Base-by-base conservation (phyloP, 352 stramenopile species). In the Pseudoperonospora humuli region DNA sequence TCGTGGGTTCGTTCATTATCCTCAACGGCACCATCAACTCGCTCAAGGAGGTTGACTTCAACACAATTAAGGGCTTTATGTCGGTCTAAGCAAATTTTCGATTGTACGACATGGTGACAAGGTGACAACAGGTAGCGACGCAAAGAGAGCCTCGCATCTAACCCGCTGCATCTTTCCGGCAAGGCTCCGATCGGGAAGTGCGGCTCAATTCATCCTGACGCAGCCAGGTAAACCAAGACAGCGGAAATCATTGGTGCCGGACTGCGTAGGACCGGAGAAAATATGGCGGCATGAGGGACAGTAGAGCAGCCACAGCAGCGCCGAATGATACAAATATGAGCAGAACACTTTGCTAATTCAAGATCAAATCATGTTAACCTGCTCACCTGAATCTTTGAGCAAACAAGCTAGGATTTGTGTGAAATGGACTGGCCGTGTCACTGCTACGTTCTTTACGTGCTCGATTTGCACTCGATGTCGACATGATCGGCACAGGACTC, bases 11-110 rank as follows among this genome's bases (percentile, higher is more conserved):
- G 40, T 96, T 96, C 49, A 92, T 95, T 52, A 96, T 96, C 51
- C 78, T 96, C 54, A 96, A 96, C 67, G 83, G 85, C 45, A 94
- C 85, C 24, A 96, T 96, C 61, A 93, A 95, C 63, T 88, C 80
- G 35, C 67, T 93, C 44, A 87, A 89, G 60, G 80, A 86, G 38
- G 54, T 92, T 25, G 69, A 89, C 54, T 36, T 86, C 13, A 51
- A 67, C 19, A 75, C 61, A 32, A 49, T 86, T 25, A 69, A 62
- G 43, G 57, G 60, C 7, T 52, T 77, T 39, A 60, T 87, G 43
- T 58, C 51, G 32, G 25, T 41, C 17, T 66, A 66, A 39, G 36
- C 11, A 8, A 56, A 28, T 19, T 25, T 37, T 13, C 19, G 28
- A 6, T 23, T 29, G 11, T 26, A 41, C 34, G 27, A 19, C 35